Base-by-base conservation (phyloP, 2,329 filamentous ascomycete genomes). In the Talaromyces pinophilus region DNA sequence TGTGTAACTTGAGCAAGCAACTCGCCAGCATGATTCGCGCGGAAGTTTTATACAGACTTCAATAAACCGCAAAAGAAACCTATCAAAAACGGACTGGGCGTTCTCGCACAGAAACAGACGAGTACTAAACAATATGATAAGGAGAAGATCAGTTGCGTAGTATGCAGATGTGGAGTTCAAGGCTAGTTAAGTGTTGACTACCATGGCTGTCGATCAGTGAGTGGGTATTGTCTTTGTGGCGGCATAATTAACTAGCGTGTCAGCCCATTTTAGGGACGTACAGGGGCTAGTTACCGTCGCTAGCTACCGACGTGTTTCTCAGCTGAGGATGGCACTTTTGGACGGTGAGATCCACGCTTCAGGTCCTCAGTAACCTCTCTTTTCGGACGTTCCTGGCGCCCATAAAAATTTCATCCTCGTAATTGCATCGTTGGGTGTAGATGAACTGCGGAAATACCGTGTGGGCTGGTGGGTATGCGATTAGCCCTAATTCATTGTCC, bases 151-250 rank as follows among this genome's bases (percentile, higher is more conserved):
- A 38, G n/a, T 17, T 40, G 11, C 30, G 33, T 57, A 38, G 33
- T n/a, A 15, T 57, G 19, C 54, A 40, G 54, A 55, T 5, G 52
- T 55, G 52, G 54, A 57, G 30, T 25, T 22, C n/a, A 38, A 25
- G 33, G n/a, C 54, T 22, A 19, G 19, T 19, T 19, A 22, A 35
- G n/a, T 8, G n/a, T 38, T 19, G 33, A 35, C n/a, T 35, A 40
- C n/a, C n/a, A 15, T 57, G 10, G 54, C 54, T 11, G 54, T 57
- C 33, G 54, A 57, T 57, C 54, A 57, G 30, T 4, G 30, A 55
- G 30, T 22, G 52, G 52, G 33, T 38, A 17, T 38, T 22, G 11
- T 22, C 38, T 25, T 25, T 40, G 33, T 38, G 33, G 54, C 8
- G n/a, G n/a, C 33, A 57, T 54, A 17, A 25, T 25, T 25, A 33